A percentile compares a stretch with the other conserved stretches of the same genome.
Conservation (phyloP, 805 yeast species). For the Naumovozyma castellii region DNA sequence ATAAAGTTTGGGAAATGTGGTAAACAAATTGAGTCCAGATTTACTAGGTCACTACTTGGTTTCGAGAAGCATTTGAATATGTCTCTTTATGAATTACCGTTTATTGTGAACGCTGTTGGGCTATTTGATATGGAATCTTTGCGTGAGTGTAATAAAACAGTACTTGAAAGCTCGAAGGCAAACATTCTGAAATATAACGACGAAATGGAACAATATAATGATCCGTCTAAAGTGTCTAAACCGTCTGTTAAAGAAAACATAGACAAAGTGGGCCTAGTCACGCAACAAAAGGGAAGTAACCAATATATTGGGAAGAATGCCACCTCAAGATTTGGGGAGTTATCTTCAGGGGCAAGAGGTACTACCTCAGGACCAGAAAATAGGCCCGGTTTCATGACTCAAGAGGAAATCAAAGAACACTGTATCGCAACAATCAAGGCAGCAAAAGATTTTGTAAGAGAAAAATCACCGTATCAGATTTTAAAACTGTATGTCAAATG, state of each 20-base stretch:
- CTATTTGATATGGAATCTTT: constrained; percentile 14
- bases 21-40: constrained; percentile 3
- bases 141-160: constrained; percentile 9
- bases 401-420: constrained; percentile 24
- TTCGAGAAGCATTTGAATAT: constrained; percentile 3
- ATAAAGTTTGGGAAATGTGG: constrained; percentile 16
- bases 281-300: background rate
- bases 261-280: background rate
- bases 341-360: too few relatives aligned
- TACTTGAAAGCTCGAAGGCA: constrained; percentile 11
- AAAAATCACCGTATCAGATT: constrained; percentile 26
- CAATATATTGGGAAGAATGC: background rate
- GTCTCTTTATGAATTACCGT: constrained; percentile 11
- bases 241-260: background rate
- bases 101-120: constrained; percentile 6
- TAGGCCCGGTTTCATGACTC: constrained; percentile 18
- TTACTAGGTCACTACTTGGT: constrained; percentile 5
- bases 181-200: background rate
- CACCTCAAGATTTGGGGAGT: too few relatives aligned
- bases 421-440: constrained; percentile 24
- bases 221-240: background rate
- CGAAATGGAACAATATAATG: constrained; percentile 6
- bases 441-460: constrained; percentile 18
- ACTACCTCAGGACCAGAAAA: background rate
- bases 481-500: constrained; percentile 26